These are phyloP conservation scores for Sarocladium brachiariae DNA, from an alignment of 2,329 filamentous ascomycete genomes.

Conservation along the genomic window DNA sequence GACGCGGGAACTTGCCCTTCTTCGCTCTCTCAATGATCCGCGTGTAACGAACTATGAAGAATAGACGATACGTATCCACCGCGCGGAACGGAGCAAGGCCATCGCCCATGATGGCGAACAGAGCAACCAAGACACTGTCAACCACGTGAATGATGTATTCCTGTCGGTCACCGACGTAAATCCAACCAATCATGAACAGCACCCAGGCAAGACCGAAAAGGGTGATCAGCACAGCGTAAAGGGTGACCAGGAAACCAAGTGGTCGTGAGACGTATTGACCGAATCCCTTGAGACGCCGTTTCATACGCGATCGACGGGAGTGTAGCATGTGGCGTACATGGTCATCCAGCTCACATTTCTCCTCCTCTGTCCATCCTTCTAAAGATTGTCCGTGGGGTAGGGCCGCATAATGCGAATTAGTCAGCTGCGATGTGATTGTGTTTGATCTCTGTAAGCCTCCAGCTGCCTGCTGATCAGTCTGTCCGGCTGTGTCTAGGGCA, in stretches of 20 bases:
- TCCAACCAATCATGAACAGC: conserved; percentile 85
- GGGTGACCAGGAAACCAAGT: conserved; percentile 73
- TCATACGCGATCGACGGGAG: conserved; percentile 72
- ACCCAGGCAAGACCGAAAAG: conserved; percentile 85
- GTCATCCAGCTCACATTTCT: conserved; percentile 73
- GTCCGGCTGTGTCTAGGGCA: neutral
- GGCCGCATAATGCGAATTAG: conserved; percentile 69
- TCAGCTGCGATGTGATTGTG: conserved; percentile 62
- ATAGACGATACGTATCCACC: conserved; percentile 84
- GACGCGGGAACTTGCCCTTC: conserved; percentile 36
- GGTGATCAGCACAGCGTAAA: conserved; percentile 78
- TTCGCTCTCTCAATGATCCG: conserved; percentile 34
- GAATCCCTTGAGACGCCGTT: conserved; percentile 72
- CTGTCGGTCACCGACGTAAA: conserved; percentile 69
- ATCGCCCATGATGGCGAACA: conserved; percentile 65
- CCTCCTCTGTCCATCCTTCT: conserved; percentile 67
- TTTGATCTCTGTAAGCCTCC: conserved; percentile 30
- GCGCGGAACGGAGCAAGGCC: conserved; percentile 67
- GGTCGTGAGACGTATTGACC: conserved; percentile 70
- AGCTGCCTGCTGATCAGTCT: neutral
- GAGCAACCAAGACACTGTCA: conserved; percentile 62
- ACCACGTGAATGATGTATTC: conserved; percentile 64
- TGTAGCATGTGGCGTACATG: conserved; percentile 84
- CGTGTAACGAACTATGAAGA: conserved; percentile 66
- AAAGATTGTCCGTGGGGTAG: conserved; percentile 67